phyloP scores from a whole-genome alignment of 176 grass and related monocot genomes.

The Oropetium thomaeum region DNA sequence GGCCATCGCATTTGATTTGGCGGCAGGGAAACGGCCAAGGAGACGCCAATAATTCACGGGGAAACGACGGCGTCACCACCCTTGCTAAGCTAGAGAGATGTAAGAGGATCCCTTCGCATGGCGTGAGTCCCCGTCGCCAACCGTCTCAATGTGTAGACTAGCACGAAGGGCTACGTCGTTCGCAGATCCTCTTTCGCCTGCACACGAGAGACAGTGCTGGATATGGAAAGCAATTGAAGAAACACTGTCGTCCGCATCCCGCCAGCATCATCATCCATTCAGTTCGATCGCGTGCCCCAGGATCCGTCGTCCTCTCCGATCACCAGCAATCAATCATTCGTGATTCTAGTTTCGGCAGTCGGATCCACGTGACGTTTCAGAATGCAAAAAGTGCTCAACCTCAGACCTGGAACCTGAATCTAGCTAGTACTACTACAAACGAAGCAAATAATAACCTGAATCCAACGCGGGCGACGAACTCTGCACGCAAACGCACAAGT shows the following conservation, averaged over 20 bases:
- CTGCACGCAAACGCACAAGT: too few relatives aligned
- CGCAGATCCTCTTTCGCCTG: background rate
- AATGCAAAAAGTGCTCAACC: background rate
- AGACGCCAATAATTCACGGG: slow-evolving; percentile 6
- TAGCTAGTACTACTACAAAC: background rate
- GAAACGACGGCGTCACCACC: slow-evolving; percentile 16
- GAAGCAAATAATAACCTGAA: too few relatives aligned
- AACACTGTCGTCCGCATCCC: slow-evolving; percentile 16
- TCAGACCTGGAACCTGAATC: background rate
- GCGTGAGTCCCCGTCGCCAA: slow-evolving; percentile 20
- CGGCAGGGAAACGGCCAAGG: background rate
- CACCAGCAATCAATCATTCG: too few relatives aligned
- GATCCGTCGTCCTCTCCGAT: background rate
- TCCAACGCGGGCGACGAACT: too few relatives aligned
- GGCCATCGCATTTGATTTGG: background rate
- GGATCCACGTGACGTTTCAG: background rate
- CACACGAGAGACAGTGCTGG: background rate
- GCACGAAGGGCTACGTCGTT: background rate
- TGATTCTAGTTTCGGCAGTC: background rate
- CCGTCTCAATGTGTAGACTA: slow-evolving; percentile 4
- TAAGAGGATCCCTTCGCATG: slow-evolving; percentile 17
- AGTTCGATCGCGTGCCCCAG: background rate
- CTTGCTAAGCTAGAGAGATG: too few relatives aligned
- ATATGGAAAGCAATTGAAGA: slow-evolving; percentile 26
- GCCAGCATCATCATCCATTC: background rate